Evolutionary conservation across 768 basidiomycete species (phyloP), one percentile per base, ranked within the genome.

Genomic region (Russula vinacea): DNA sequence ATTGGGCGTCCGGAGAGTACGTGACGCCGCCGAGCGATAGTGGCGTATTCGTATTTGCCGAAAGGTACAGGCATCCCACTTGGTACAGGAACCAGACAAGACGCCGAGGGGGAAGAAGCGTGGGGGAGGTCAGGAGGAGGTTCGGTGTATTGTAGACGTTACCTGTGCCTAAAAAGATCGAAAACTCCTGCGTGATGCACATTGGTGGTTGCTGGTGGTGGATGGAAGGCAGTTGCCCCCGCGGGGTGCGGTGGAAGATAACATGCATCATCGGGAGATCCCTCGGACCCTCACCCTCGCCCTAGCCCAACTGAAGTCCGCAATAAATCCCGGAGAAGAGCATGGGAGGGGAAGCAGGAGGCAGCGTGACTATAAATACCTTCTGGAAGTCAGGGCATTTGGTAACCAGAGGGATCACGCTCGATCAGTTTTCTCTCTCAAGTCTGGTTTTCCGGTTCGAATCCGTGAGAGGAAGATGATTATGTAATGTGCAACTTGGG

Each of bases 31-130:
- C 22, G 45, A 40, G 39, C 17, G 59, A 60, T 29, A 52, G 50
- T 39, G 50, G 29, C 54, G 59, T 13, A n/a, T n/a, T 42, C 54
- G 59, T 13, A n/a, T n/a, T 42, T 52, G 39, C 29, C 39, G 29
- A 60, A 10, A 32, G 45, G n/a, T 24, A 47, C 45, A n/a, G 29
- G 19, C 14, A 17, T 33, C 40, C 32, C n/a, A 16, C 35, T n/a
- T 33, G 50, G 40, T 22, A 52, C 26, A 51, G 26, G 8, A 59
- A 10, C 10, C 26, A 29, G 58, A 13, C 10, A 50, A 50, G 24
- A 50, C 49, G 49, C 26, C 24, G 26, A 50, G 49, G 26, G 49
- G 14, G 24, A 49, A 14, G 17, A 1, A 35, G 26, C 49, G 13
- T 50, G 26, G 24, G 8, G 26, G 14, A 29, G 49, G 49, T 29